Conservation (phyloP, 1,139 yeast genomes). For the Geotrichum reessii region DNA sequence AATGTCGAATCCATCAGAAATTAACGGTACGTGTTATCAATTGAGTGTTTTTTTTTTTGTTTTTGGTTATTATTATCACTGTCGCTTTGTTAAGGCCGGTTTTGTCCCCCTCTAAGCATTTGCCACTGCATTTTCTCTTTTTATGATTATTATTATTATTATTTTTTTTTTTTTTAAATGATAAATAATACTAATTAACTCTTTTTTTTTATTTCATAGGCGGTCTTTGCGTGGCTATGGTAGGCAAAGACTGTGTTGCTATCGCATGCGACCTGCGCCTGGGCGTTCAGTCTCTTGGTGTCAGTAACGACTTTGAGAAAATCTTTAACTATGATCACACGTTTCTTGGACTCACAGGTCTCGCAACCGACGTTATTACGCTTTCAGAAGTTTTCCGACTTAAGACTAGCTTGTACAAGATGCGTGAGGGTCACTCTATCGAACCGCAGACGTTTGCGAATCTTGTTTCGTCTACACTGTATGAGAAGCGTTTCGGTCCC, state of each 20-base stretch:
- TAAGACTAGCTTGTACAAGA: slow-evolving; percentile 81
- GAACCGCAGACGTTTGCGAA: slow-evolving; percentile 95
- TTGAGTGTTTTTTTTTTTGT: neutral
- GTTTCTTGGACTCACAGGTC: slow-evolving; percentile 86
- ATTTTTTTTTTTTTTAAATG: neutral
- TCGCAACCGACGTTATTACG: slow-evolving; percentile 90
- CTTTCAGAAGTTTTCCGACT: slow-evolving; percentile 72
- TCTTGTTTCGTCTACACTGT: slow-evolving; percentile 81
- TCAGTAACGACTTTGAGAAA: slow-evolving; percentile 89
- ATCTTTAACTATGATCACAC: slow-evolving; percentile 75
- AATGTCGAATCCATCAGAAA: slow-evolving; percentile 35
- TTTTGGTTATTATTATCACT: no score
- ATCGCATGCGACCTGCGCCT: slow-evolving; percentile 93
- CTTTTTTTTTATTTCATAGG: slow-evolving; percentile 39
- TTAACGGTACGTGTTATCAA: slow-evolving; percentile 30
- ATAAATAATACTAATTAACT: no score
- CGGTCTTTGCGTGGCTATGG: slow-evolving; percentile 98
- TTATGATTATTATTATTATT: no score
- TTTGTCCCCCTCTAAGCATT: neutral
- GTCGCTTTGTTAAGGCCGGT: no score
- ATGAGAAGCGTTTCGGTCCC: slow-evolving; percentile 89
- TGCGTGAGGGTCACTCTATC: slow-evolving; percentile 84
- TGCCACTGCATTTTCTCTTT: neutral
- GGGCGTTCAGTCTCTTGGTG: slow-evolving; percentile 90
- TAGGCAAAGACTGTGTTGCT: slow-evolving; percentile 96